A percentile compares a stretch with the other conserved stretches of the same genome.
These are phyloP conservation scores for Xylaria venustula DNA, from an alignment of 495 filamentous ascomycete genomes.

Conservation along the genomic window DNA sequence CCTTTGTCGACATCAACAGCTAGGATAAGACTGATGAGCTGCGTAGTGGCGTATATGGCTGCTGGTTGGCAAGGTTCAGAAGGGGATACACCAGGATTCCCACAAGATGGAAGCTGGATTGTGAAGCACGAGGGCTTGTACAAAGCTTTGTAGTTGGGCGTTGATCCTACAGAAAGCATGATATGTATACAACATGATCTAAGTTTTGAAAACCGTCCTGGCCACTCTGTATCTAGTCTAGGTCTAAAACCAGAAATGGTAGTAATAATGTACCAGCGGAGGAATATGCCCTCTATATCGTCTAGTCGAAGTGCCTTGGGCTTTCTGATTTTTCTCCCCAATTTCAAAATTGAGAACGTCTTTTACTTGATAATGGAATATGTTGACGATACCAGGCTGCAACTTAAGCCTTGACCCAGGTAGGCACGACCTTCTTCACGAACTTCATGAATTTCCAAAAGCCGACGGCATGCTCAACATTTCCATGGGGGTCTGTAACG, in stretches of 20 bases:
- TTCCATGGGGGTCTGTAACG: constrained; percentile 58
- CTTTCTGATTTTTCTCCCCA: neutral
- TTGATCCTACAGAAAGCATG: neutral
- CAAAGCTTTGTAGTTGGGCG: neutral
- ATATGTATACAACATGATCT: neutral
- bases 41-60: constrained; percentile 22
- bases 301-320: neutral
- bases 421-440: constrained; percentile 50
- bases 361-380: neutral
- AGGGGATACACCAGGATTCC: constrained; percentile 16
- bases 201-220: neutral
- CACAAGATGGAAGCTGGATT: constrained; percentile 8
- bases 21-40: neutral
- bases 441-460: constrained; percentile 66
- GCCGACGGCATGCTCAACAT: constrained; percentile 61
- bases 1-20: no score
- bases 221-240: neutral
- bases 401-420: constrained; percentile 35
- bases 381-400: neutral
- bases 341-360: neutral
- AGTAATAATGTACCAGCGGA: neutral
- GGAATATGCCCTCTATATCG: neutral
- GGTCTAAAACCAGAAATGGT: neutral
- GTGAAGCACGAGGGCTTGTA: constrained; percentile 11
- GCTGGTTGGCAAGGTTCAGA: constrained; percentile 24